Evolutionary conservation across 352 stramenopile genomes (phyloP).

Genomic region (Pythium volutum): DNA sequence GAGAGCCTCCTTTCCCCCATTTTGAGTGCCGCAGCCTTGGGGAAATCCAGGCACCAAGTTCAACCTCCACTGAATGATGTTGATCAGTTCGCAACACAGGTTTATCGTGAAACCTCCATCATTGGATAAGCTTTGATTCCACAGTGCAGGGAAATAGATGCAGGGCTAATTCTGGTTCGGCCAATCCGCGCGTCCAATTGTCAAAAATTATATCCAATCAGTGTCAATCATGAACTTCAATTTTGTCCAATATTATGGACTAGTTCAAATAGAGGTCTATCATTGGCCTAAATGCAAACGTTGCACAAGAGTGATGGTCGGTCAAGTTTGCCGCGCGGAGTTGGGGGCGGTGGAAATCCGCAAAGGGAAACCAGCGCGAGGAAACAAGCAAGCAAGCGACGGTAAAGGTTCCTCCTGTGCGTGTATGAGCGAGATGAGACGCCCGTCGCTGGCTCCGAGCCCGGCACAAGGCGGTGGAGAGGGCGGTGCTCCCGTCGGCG

Average conservation of each 20-base stretch:
- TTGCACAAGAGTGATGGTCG: conserved; percentile 29
- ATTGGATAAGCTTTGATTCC: too few species aligned
- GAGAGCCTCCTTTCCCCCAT: not conserved
- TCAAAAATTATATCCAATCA: too few species aligned
- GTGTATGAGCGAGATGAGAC: conserved; percentile 11
- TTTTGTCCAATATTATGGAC: too few species aligned
- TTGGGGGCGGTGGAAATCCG: conserved; percentile 1
- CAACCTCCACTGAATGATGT: not conserved
- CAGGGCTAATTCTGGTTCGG: too few species aligned
- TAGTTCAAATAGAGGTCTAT: not conserved
- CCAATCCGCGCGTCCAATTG: too few species aligned
- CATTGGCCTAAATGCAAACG: conserved; percentile 13
- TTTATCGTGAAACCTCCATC: too few species aligned
- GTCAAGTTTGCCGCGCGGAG: conserved; percentile 15
- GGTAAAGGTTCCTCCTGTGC: conserved; percentile 1
- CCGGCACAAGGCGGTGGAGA: conserved; percentile 1
- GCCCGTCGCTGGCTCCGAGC: conserved; percentile 6
- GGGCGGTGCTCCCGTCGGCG: not conserved
- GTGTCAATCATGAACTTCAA: too few species aligned
- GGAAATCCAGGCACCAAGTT: not conserved
- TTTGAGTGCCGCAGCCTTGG: not conserved
- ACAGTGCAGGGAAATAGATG: too few species aligned
- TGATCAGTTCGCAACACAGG: too few species aligned
- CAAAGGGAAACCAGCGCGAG: not conserved
- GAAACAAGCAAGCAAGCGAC: conserved; percentile 4